phyloP scores from a whole-genome alignment of 805 yeast species.

The Wickerhamiella slavikovae region DNA sequence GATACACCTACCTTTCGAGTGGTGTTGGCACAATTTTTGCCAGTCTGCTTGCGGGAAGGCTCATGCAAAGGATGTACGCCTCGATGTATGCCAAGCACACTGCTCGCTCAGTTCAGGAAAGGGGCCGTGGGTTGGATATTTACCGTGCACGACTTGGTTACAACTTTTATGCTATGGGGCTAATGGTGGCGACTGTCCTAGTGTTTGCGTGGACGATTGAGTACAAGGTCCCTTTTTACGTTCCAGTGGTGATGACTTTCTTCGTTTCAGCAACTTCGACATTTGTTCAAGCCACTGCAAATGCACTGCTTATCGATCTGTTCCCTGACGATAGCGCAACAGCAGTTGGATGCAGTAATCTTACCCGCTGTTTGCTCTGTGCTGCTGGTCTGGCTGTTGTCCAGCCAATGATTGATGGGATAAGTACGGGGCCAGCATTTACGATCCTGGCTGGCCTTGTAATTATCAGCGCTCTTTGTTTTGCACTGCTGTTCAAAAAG shows the following conservation, averaged over 20 bases:
- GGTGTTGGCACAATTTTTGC: constrained; percentile 50
- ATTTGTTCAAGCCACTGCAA: constrained; percentile 33
- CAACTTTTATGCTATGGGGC: constrained; percentile 23
- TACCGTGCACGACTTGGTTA: constrained; percentile 34
- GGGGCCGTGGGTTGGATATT: constrained; percentile 28
- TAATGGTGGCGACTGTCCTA: constrained; percentile 24
- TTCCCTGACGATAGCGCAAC: constrained; percentile 53
- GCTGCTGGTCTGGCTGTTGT: constrained; percentile 55
- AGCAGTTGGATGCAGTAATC: constrained; percentile 51
- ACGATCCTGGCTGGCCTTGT: constrained; percentile 39
- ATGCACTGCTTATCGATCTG: constrained; percentile 57
- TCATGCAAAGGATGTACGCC: constrained; percentile 32
- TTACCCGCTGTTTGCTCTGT: constrained; percentile 50
- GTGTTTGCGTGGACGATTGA: constrained; percentile 61
- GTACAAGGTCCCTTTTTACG: constrained; percentile 26
- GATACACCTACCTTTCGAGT: constrained; percentile 52
- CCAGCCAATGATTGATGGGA: constrained; percentile 30
- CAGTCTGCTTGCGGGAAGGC: constrained; percentile 34
- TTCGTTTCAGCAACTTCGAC: constrained; percentile 38
- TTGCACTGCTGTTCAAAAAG: constrained; percentile 3
- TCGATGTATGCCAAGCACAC: constrained; percentile 9
- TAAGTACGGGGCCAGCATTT: constrained; percentile 60
- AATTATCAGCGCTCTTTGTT: constrained; percentile 5
- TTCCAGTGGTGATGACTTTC: constrained; percentile 37
- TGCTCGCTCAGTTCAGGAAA: constrained; percentile 16